phyloP scores from a whole-genome alignment of 495 filamentous ascomycete genomes.

The Penicillium ochrochloron region DNA sequence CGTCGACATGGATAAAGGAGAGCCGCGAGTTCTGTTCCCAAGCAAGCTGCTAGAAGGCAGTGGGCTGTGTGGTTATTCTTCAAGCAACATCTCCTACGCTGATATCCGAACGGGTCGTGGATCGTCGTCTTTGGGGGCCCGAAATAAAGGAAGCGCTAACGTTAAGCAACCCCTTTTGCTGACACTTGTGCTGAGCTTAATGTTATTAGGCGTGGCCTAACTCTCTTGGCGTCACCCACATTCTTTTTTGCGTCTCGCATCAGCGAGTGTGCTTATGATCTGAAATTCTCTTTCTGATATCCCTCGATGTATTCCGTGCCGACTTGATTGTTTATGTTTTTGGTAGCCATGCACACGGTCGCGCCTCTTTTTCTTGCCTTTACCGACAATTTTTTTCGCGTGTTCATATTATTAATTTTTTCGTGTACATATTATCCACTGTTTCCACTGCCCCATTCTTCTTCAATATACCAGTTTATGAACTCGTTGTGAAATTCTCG shows the following conservation, averaged over 20 bases:
- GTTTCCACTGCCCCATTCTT: background rate
- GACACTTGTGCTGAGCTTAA: constrained; percentile 6
- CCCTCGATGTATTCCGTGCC: background rate
- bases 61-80: constrained; percentile 42
- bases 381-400: background rate
- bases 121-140: background rate
- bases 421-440: constrained; percentile 9
- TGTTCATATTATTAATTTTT: background rate
- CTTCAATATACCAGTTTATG: background rate
- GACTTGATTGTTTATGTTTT: background rate
- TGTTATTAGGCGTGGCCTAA: background rate
- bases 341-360: background rate
- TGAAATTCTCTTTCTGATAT: constrained; percentile 7
- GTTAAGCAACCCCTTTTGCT: background rate
- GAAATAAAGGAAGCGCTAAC: constrained; percentile 5
- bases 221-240: background rate
- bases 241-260: background rate
- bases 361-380: background rate
- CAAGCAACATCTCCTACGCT: constrained; percentile 19
- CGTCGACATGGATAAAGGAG: constrained; percentile 51
- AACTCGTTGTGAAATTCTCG: background rate
- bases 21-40: constrained; percentile 55
- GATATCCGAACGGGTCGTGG: constrained; percentile 21
- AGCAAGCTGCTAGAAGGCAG: constrained; percentile 36
- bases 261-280: constrained; percentile 6